A percentile compares a stretch with the other conserved stretches of the same genome.
These are phyloP conservation scores for Ceratocystis variospora DNA, from an alignment of 2,329 filamentous ascomycete species.

Conservation along the genomic window DNA sequence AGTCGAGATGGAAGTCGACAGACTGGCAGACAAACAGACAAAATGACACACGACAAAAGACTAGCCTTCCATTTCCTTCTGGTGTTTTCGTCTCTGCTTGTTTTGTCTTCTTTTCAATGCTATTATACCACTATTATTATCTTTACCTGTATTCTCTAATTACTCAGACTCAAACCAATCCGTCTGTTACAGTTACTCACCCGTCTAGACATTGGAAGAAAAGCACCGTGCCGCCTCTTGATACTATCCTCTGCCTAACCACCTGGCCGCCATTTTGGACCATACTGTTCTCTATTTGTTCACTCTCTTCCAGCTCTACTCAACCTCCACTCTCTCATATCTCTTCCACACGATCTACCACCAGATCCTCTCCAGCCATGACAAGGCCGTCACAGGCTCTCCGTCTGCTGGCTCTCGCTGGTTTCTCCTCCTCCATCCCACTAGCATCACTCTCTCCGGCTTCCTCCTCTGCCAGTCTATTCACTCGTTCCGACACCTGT, in stretches of 20 bases:
- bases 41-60: background rate
- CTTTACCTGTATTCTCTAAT: background rate
- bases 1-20: background rate
- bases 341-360: slow-evolving; percentile 21
- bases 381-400: slow-evolving; percentile 24
- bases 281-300: background rate
- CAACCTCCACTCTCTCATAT: background rate
- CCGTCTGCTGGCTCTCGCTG: slow-evolving; percentile 29
- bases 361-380: slow-evolving; percentile 21
- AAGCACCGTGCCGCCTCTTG: background rate
- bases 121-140: background rate
- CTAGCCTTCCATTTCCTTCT: background rate
- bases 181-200: background rate
- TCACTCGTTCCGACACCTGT: slow-evolving; percentile 26
- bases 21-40: background rate
- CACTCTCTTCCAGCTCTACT: background rate
- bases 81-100: background rate
- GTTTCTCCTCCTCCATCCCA: slow-evolving; percentile 26
- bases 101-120: background rate
- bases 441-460: slow-evolving; percentile 29
- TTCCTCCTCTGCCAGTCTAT: slow-evolving; percentile 27
- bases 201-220: background rate
- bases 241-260: background rate
- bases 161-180: background rate
- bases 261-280: background rate